Evolutionary conservation across 495 filamentous ascomycete genomes (phyloP), one percentile per base, ranked within the genome.

Genomic region (Xylaria cubensis): DNA sequence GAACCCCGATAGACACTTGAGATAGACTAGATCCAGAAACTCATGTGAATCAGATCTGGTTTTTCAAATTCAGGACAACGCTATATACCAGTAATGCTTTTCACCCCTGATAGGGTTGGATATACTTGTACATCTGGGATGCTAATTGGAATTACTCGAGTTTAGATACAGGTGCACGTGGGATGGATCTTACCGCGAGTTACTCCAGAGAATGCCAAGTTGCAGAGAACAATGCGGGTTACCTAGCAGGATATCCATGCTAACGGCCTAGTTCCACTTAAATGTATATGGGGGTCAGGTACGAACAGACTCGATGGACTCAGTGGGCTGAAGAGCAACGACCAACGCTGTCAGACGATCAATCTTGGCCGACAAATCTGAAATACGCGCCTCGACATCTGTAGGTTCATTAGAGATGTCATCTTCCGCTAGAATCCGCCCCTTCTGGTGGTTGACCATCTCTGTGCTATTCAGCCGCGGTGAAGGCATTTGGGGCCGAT

Each of bases 281-380:
- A 36, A 4, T 24, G 4, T n/a, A 2, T 2, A 12, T 39, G 5
- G 5, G 26, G 29, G 42, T 74, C 68, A 74, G 44, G 72, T 74
- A 26, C 69, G 73, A 42, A 74, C 63, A 4, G 68, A 72, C 0
- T 76, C 71, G 17, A 36, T 67, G 10, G 73, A 62, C 7, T 72
- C 65, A 46, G 74, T 70, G 5, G 73, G 71, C 69, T 85, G 84
- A 69, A 87, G 67, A 26, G 77, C 67, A 26, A 85, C 58, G 15
- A 87, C 78, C 36, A 86, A 66, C 51, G 82, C 78, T 3, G 85
- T 85, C 67, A 87, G 58, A 4, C 80, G 79, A 67, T 87, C 85
- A 69, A 87, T 86, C 80, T 86, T 87, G 36, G 76, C 74, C 9
- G 80, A 66, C 62, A 87, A 53, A 34, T 87, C 85, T 4, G 79